Base-by-base conservation (phyloP, 164 flowering plant genomes). In the grape (Vitis vinifera) region DNA sequence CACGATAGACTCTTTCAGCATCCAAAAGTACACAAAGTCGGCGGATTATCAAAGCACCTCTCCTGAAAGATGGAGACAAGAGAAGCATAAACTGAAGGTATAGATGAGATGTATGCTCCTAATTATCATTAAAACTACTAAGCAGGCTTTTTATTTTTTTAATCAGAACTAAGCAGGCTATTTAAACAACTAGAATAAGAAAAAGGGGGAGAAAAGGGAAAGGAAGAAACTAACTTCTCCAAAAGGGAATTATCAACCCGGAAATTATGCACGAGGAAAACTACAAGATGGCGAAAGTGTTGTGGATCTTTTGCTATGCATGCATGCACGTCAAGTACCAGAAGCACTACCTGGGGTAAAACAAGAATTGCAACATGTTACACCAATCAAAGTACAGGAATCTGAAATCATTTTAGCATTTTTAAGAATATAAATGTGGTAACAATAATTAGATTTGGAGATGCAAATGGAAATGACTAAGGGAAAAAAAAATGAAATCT, bases 281-380 rank as follows among this genome's bases (percentile, higher is more conserved):
- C 87, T 70, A 91, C 80, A 76, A 95, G 98, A 64, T 88, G 89
- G 68, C 80, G 86, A 62, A 95, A 95, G 70, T 93, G 89, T 49
- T 80, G 77, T 12, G 71, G 85, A 79, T 95, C 99, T 81, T 82
- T 73, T 27, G 98, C 99, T 70, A 95, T 91, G 79, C 98, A 85
- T 65, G 99, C 98, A 86, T 91, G 99, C 76, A 96, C 90, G 68
- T 91, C 95, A 55, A 96, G 90, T 74, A 91, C 99, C 76, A 92
- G 78, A 64, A 93, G 94, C 51, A 96, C 99, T 72, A 96, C 99
- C 99, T 96, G 81, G 1, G 37, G 44, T 59, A 23, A 68, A 60
- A 73, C 2, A 27, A 72, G 49, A 56, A 8, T 16, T 12, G 15
- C 57, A 65, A 51, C 59, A 47, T 11, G 37, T 52, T 31, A 30